Conservation (phyloP, 2,329 filamentous ascomycete species). For the Trichoderma citrinoviride region DNA sequence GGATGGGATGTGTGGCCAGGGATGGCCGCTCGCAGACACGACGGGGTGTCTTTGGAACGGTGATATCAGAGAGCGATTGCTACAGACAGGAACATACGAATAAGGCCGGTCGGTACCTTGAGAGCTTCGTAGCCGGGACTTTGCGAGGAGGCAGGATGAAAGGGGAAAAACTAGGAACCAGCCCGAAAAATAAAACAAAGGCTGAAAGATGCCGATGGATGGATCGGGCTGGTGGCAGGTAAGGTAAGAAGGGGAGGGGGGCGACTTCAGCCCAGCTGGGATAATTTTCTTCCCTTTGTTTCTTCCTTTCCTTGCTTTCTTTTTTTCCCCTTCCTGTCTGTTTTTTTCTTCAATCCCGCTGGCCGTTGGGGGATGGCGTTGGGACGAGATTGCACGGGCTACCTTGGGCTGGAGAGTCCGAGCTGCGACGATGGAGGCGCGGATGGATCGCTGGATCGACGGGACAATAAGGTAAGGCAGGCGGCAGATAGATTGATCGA, state of each 20-base stretch:
- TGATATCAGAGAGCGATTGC: background rate
- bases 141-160: background rate
- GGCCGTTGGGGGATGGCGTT: background rate
- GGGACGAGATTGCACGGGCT: background rate
- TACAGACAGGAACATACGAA: background rate
- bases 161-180: background rate
- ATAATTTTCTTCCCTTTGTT: background rate
- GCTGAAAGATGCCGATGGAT: conserved; percentile 5
- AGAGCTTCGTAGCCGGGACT: background rate
- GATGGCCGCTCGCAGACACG: conserved; percentile 8
- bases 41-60: background rate
- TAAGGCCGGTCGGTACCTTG: background rate
- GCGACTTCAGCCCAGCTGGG: conserved; percentile 6
- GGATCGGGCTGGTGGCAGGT: background rate
- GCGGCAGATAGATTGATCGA: background rate
- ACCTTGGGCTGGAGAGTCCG: background rate
- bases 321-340: background rate
- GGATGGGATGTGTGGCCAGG: conserved; percentile 1
- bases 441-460: conserved; percentile 7
- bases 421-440: background rate
- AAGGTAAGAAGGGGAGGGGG: background rate
- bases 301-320: background rate
- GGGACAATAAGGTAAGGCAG: background rate
- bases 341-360: background rate
- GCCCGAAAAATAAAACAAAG: background rate